Percentiles rank a stretch among this genome's conserved stretches.
Conservation (phyloP, 441 rosid species). For the Euphorbia schlechtendalii region DNA sequence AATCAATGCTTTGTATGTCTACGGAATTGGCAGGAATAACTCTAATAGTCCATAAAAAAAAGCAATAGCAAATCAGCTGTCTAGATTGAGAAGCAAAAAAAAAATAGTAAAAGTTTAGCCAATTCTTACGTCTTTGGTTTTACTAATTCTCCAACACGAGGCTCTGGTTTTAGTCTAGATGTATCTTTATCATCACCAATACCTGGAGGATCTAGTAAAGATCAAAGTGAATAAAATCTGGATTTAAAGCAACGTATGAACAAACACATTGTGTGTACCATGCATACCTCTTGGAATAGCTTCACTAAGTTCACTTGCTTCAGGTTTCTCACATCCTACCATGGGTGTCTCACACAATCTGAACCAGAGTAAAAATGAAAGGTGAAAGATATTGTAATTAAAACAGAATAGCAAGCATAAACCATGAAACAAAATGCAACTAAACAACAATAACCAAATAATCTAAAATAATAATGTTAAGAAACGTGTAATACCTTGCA, state of each 20-base stretch:
- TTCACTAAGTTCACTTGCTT: conserved; percentile 29
- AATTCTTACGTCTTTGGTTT: conserved; percentile 26
- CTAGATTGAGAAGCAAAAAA: conserved; percentile 7
- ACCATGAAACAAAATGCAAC: conserved; percentile 7
- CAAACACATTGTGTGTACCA: conserved; percentile 7
- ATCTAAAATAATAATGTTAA: not conserved
- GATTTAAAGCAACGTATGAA: not conserved
- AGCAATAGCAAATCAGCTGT: conserved; percentile 12
- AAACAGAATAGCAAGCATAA: not conserved
- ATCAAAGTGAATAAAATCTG: not conserved
- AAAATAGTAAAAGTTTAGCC: not conserved
- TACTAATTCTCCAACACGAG: conserved; percentile 18
- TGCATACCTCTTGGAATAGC: conserved; percentile 28
- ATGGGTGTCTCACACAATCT: conserved; percentile 29
- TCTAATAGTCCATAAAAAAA: conserved; percentile 21
- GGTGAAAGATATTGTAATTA: not conserved
- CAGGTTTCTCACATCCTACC: conserved; percentile 25
- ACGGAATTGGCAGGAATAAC: conserved; percentile 15
- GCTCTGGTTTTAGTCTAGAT: conserved; percentile 18
- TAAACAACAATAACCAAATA: not conserved
- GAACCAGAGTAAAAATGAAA: conserved; percentile 9
- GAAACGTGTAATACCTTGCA: conserved; percentile 23
- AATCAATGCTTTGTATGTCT: conserved; percentile 24
- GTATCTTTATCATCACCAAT: conserved; percentile 14
- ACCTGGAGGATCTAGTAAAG: conserved; percentile 19